phyloP scores from a whole-genome alignment of 139 green algal genomes.

The Pedinophyceae sp. region DNA sequence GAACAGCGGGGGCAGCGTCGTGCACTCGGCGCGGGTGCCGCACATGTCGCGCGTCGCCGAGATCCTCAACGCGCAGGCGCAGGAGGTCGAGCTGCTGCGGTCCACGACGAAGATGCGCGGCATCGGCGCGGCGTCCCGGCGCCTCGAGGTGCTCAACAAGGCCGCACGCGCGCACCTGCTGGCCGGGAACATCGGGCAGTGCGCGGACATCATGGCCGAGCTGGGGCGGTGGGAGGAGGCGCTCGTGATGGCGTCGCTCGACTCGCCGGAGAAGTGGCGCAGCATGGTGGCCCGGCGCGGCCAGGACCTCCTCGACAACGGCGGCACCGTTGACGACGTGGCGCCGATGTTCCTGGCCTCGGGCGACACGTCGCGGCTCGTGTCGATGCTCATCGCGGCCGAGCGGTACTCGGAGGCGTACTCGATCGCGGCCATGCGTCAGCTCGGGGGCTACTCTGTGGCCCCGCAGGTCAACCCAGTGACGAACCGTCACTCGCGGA shows the following conservation, averaged over 20 bases:
- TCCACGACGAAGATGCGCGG: neutral
- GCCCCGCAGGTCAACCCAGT: neutral
- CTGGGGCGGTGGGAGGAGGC: constrained; percentile 15
- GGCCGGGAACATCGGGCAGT: constrained; percentile 19
- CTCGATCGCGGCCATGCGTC: constrained; percentile 14
- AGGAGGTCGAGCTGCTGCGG: constrained; percentile 3
- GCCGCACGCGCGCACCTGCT: constrained; percentile 16
- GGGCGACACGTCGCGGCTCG: constrained; percentile 4
- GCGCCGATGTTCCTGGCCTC: constrained; percentile 16
- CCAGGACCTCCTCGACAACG: constrained; percentile 3
- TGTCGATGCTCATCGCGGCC: constrained; percentile 9
- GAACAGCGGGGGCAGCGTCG: neutral
- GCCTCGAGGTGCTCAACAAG: constrained; percentile 12
- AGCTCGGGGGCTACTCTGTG: neutral
- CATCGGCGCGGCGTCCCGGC: constrained; percentile 1
- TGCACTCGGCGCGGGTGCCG: neutral
- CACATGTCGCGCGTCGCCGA: neutral
- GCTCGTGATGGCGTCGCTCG: constrained; percentile 15
- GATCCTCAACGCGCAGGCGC: constrained; percentile 1
- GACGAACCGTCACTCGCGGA: neutral
- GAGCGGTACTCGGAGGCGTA: constrained; percentile 11
- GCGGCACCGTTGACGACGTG: constrained; percentile 7
- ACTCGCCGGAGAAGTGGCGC: constrained; percentile 12
- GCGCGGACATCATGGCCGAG: constrained; percentile 19
- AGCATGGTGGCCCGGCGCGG: constrained; percentile 10